Percentiles rank a stretch among this genome's conserved stretches.
Evolutionary conservation across 306 rosid species (phyloP).

Genomic region (Clitoria ternatea): DNA sequence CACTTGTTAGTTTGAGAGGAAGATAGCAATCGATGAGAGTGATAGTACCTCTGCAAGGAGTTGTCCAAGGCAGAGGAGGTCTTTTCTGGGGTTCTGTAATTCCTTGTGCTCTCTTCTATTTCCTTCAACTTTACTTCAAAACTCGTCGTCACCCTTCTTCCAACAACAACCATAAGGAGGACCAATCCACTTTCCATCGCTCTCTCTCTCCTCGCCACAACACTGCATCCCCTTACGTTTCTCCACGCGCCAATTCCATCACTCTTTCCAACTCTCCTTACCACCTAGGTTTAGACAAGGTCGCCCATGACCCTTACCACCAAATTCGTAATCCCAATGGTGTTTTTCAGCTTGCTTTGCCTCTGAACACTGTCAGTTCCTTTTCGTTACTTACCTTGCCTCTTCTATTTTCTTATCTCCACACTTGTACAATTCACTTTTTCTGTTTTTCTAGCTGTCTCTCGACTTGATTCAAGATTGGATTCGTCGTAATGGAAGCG

Average conservation of each 20-base stretch:
- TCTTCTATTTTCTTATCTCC: not conserved
- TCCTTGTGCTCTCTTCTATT: slow-evolving; percentile 89
- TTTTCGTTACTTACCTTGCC: not conserved
- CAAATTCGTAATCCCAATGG: slow-evolving; percentile 59
- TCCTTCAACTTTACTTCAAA: slow-evolving; percentile 73
- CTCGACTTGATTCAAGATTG: slow-evolving; percentile 67
- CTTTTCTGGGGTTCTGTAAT: slow-evolving; percentile 80
- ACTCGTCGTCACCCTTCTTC: slow-evolving; percentile 10
- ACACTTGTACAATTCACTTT: not conserved
- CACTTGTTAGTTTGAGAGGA: not conserved
- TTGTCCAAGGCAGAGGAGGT: slow-evolving; percentile 90
- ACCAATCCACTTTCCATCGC: slow-evolving; percentile 41
- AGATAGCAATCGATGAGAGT: slow-evolving; percentile 52
- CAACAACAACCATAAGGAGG: not conserved
- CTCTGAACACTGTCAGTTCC: slow-evolving; percentile 63
- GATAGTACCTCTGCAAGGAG: slow-evolving; percentile 85
- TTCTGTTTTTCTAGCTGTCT: slow-evolving; percentile 40
- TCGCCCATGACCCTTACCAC: slow-evolving; percentile 58
- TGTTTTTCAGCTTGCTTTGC: slow-evolving; percentile 62
- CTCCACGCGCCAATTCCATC: slow-evolving; percentile 51
- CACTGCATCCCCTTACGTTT: slow-evolving; percentile 45
- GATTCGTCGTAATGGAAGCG: slow-evolving; percentile 50
- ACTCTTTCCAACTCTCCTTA: slow-evolving; percentile 34
- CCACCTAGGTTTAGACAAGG: slow-evolving; percentile 45
- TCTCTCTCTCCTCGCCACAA: slow-evolving; percentile 45